Evolutionary conservation across 495 filamentous ascomycete species (phyloP).

Genomic region (Penicillium simplicissimum): DNA sequence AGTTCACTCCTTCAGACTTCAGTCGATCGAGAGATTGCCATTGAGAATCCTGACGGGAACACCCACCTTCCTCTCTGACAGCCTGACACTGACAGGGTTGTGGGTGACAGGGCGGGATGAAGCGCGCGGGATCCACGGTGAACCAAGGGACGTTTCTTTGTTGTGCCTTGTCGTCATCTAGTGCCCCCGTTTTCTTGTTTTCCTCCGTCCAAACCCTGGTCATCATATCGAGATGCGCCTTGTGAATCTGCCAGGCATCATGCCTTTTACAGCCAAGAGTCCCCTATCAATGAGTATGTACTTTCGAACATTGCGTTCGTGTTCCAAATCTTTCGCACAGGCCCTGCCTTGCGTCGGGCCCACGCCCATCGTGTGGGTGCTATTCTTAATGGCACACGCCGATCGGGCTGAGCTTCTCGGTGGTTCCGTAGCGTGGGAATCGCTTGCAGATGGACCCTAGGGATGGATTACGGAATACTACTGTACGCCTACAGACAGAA

Average conservation of each 20-base stretch:
- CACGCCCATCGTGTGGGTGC: conserved; percentile 20
- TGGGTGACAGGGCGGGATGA: conserved; percentile 13
- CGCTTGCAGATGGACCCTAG: conserved; percentile 7
- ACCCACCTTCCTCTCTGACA: neutral
- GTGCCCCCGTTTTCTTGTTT: neutral
- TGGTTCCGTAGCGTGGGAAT: conserved; percentile 12
- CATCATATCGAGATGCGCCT: conserved; percentile 6
- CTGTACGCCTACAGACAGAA: no score
- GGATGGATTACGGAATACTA: neutral
- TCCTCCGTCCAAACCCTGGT: conserved; percentile 7
- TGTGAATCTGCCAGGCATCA: neutral
- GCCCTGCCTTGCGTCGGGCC: conserved; percentile 22
- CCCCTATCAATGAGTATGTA: neutral
- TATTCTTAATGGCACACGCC: conserved; percentile 25
- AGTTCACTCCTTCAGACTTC: neutral
- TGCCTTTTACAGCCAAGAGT: neutral
- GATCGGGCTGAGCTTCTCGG: conserved; percentile 24
- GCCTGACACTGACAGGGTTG: neutral
- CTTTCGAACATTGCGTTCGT: neutral
- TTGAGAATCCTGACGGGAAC: neutral
- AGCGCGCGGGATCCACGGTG: conserved; percentile 18
- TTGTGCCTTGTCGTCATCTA: conserved; percentile 6
- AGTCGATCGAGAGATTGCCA: neutral
- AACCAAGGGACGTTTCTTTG: conserved; percentile 21
- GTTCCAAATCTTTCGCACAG: conserved; percentile 15